Percentiles rank a stretch among this genome's conserved stretches.
phyloP scores from a whole-genome alignment of 805 yeast genomes.

The Myxozyma lipomycoides region DNA sequence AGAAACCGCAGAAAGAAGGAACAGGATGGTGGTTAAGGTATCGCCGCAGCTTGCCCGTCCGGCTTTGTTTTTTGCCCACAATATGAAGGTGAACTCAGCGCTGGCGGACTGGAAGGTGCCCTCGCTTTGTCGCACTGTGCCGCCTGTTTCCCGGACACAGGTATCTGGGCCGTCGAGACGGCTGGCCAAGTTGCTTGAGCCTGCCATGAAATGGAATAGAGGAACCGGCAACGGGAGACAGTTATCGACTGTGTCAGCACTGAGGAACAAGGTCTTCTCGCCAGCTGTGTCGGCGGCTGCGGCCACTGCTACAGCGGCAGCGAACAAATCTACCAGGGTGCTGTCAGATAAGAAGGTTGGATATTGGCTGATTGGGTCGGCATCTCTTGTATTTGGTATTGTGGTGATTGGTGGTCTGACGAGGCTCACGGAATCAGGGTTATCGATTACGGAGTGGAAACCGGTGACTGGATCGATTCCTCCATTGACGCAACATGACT shows the following conservation, averaged over 20 bases:
- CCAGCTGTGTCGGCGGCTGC: not conserved
- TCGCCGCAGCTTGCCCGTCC: slow-evolving; percentile 23
- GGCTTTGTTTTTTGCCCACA: slow-evolving; percentile 18
- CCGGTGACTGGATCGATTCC: slow-evolving; percentile 96
- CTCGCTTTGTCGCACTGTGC: not conserved
- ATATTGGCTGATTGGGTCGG: slow-evolving; percentile 82
- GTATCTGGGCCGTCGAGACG: not conserved
- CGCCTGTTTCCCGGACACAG: not conserved
- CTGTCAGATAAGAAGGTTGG: slow-evolving; percentile 49
- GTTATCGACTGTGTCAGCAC: not conserved
- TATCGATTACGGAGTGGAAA: slow-evolving; percentile 96
- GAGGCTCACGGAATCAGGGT: slow-evolving; percentile 90
- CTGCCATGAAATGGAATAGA: not conserved
- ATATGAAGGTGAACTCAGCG: slow-evolving; percentile 8
- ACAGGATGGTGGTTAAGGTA: too few species aligned
- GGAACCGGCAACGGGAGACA: not conserved
- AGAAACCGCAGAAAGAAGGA: too few species aligned
- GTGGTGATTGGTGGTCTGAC: slow-evolving; percentile 96
- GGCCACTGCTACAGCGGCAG: not conserved
- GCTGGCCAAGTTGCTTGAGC: too few species aligned
- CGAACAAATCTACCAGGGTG: not conserved
- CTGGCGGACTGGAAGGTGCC: not conserved
- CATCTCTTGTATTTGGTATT: slow-evolving; percentile 87
- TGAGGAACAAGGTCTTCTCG: too few species aligned
- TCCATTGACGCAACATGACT: slow-evolving; percentile 71